Base-by-base conservation (phyloP, 1,284 basidiomycete genomes). In the Leccinum subspadiceum region DNA sequence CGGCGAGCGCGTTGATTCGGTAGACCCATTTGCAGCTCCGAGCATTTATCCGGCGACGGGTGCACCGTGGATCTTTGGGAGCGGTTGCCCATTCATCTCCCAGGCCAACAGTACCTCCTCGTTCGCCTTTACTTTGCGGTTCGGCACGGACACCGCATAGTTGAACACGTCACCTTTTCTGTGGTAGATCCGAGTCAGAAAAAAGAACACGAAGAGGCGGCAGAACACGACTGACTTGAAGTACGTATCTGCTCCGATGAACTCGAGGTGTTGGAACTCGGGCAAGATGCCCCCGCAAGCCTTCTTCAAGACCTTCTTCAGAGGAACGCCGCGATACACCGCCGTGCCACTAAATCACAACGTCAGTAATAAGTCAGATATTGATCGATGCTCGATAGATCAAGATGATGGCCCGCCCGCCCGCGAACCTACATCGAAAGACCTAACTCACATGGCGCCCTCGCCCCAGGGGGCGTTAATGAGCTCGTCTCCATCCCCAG, bases 1-100 rank as follows among this genome's bases (percentile, higher is more conserved):
- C 78, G 5, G 73, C 66, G 6, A 84, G 72, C 2, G 80, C 81
- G 61, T 83, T 83, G 70, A 84, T 81, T 58, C 75, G 74, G 61
- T 83, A 81, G n/a, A 85, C 73, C 84, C 83, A 85, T 64, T 85
- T 86, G 65, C 78, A 76, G 60, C 79, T 82, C 84, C 84, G 53
- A 76, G 61, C 79, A 85, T 85, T 65, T 83, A 80, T n/a, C 83
- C 83, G 0, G 82, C 74, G 5, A 84, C 79, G 0, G 84, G 84
- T 22, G 70, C 77, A 15, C 84, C 84, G 58, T 85, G 84, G 9
- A 80, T 79, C 66, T 80, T 80, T 9, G 81, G 79, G 17, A 86
- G 75, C 1, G 79, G 29, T 3, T 64, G n/a, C 20, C 79, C 82
- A 64, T 85, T 85, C 83, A 84, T 84, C 71, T 84, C 81, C 78